Base-by-base conservation (phyloP, 192 early-diverging fungal species). In the Allomyces macrogynus region DNA sequence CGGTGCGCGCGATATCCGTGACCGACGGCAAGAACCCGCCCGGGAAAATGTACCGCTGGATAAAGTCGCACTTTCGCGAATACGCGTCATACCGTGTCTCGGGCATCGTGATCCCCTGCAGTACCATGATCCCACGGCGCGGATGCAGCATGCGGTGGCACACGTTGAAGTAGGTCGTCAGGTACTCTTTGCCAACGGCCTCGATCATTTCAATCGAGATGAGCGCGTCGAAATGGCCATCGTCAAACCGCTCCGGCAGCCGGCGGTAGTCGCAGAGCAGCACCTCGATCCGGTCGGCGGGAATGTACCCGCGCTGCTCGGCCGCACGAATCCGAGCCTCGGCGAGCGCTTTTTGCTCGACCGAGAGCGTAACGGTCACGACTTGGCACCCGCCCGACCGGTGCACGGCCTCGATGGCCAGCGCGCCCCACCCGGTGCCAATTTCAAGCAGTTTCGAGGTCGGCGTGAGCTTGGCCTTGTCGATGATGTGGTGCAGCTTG, bases 31-130 rank as follows among this genome's bases (percentile, higher is more conserved):
- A 82, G 63, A 86, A 84, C 0, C 84, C 84, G 60, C 86, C 86
- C 16, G 86, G 86, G 68, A 88, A 88, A 40, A 88, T 88, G 71
- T 88, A 78, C 73, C 84, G 83, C 63, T 84, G 77, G 66, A 88
- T 88, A 73, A 84, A 84, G 72, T 88, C 86, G 12, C 77, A 74
- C 22, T 73, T 72, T 61, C 69, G 69, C 24, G 71, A 67, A 67
- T 88, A 88, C 42, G 73, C 68, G 62, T 73, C 73, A 64, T 84
- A 84, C 23, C 84, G 73, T 62, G 75, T 71, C 32, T 88, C 86
- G 25, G 84, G 84, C 77, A 88, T 85, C 4, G 83, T 82, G 69
- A 84, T 88, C 25, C 78, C 80, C 70, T 86, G 84, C 27, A 85
- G 67, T 16, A 76, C 80, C 61, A 83, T 66, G 25, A 81, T 66